A percentile compares a stretch with the other conserved stretches of the same genome.
Evolutionary conservation across 805 yeast species (phyloP).

Genomic region (Lachancea quebecensis): DNA sequence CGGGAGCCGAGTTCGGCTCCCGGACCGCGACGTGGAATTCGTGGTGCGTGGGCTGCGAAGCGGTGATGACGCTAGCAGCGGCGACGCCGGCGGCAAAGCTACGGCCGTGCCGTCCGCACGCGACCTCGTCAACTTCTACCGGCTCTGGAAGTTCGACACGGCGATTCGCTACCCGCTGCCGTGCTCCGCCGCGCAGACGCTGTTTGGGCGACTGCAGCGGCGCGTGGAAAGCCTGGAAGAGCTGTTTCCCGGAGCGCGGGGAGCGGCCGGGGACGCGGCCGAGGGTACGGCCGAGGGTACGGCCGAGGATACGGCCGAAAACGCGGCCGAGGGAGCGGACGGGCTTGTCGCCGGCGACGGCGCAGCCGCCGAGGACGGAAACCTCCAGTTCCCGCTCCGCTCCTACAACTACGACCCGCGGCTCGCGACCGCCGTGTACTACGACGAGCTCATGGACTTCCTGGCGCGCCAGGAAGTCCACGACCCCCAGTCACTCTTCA

Average conservation of each 20-base stretch:
- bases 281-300: too few species aligned
- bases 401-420: slow-evolving; percentile 11
- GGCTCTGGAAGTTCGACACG: slow-evolving; percentile 5
- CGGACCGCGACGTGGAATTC: not conserved
- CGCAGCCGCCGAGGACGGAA: not conserved
- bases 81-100: not conserved
- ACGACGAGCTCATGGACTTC: slow-evolving; percentile 3
- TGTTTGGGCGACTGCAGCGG: slow-evolving; percentile 6
- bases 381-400: slow-evolving; percentile 4
- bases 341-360: too few species aligned
- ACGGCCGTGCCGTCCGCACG: not conserved
- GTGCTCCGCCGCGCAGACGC: slow-evolving; percentile 4
- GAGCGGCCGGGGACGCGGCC: not conserved
- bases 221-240: slow-evolving; percentile 3
- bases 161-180: slow-evolving; percentile 8
- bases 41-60: not conserved
- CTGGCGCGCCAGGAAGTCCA: not conserved
- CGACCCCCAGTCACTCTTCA: not conserved
- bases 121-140: slow-evolving; percentile 5
- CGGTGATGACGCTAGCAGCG: not conserved
- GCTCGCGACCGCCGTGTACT: slow-evolving; percentile 8
- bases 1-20: slow-evolving; percentile 3
- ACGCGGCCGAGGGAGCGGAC: not conserved
- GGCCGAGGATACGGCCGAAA: not conserved
- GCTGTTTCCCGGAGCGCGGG: slow-evolving; percentile 1